Evolutionary conservation across 768 basidiomycete genomes (phyloP).

Genomic region (Mycena sanguinolenta): DNA sequence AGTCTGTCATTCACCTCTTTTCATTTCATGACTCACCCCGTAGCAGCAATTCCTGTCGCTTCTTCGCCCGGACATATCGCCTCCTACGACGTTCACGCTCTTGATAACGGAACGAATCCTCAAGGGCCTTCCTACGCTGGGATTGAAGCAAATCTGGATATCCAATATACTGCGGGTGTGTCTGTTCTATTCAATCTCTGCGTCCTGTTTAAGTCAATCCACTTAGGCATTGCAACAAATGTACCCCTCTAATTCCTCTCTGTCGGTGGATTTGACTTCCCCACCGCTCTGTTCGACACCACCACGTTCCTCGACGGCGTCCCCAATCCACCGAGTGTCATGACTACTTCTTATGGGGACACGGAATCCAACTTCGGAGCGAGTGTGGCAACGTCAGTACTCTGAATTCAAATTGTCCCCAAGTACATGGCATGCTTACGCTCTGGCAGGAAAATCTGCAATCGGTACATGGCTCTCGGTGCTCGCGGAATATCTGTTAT

Average conservation of each 20-base stretch:
- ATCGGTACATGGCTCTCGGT: no score
- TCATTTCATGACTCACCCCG: slow-evolving; percentile 4
- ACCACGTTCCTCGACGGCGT: slow-evolving; percentile 16
- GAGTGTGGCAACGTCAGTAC: slow-evolving; percentile 4
- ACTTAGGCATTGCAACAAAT: slow-evolving; percentile 10
- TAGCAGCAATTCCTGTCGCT: slow-evolving; percentile 1
- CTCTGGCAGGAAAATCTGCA: slow-evolving; percentile 4
- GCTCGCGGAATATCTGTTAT: slow-evolving; percentile 47
- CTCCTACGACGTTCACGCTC: neutral
- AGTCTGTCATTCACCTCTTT: neutral
- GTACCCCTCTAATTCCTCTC: no score
- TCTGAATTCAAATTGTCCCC: slow-evolving; percentile 17
- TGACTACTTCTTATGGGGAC: slow-evolving; percentile 11
- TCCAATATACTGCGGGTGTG: slow-evolving; percentile 18
- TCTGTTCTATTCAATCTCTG: neutral
- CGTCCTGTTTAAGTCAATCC: neutral
- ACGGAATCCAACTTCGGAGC: neutral
- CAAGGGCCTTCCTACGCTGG: neutral
- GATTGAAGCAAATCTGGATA: slow-evolving; percentile 18
- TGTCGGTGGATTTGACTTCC: slow-evolving; percentile 28
- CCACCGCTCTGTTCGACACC: slow-evolving; percentile 13
- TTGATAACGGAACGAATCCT: slow-evolving; percentile 8
- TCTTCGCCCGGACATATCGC: no score
- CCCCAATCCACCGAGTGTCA: neutral
- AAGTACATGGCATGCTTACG: slow-evolving; percentile 23